Percentiles rank a stretch among this genome's conserved stretches.
Conservation (phyloP, 129 eudicot species). For the Centrapalus pauciflorus region DNA sequence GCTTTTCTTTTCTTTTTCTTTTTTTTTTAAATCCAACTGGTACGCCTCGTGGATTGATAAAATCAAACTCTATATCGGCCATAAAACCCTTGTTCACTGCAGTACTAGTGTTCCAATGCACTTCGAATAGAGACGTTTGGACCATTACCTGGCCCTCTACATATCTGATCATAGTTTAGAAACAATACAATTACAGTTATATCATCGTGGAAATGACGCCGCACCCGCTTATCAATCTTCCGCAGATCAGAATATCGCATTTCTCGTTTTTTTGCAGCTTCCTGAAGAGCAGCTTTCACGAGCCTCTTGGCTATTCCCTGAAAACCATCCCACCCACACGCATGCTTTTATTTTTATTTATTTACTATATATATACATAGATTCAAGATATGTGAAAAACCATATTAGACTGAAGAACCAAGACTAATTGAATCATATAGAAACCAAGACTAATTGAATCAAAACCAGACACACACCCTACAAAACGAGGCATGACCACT, state of each 20-base stretch:
- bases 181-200: slow-evolving; percentile 63
- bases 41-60: slow-evolving; percentile 15
- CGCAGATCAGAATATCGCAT: slow-evolving; percentile 64
- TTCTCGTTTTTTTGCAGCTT: slow-evolving; percentile 64
- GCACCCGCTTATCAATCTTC: slow-evolving; percentile 54
- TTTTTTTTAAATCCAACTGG: neutral
- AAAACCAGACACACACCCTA: too few relatives aligned
- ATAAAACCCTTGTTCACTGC: neutral
- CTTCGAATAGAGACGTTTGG: slow-evolving; percentile 50
- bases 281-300: slow-evolving; percentile 63
- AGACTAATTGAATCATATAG: too few relatives aligned
- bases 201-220: slow-evolving; percentile 72
- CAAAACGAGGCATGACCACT: too few relatives aligned
- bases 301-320: slow-evolving; percentile 74
- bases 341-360: too few relatives aligned
- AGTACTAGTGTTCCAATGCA: slow-evolving; percentile 51
- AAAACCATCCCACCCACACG: neutral
- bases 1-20: neutral
- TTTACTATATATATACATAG: neutral
- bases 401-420: too few relatives aligned
- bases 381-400: too few relatives aligned
- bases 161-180: slow-evolving; percentile 52
- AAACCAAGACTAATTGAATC: too few relatives aligned
- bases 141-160: slow-evolving; percentile 30
- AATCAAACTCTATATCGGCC: slow-evolving; percentile 23